A percentile compares a stretch with the other conserved stretches of the same genome.
phyloP scores from a whole-genome alignment of 176 grass and related monocot genomes.

The Urochloa ruziziensis region DNA sequence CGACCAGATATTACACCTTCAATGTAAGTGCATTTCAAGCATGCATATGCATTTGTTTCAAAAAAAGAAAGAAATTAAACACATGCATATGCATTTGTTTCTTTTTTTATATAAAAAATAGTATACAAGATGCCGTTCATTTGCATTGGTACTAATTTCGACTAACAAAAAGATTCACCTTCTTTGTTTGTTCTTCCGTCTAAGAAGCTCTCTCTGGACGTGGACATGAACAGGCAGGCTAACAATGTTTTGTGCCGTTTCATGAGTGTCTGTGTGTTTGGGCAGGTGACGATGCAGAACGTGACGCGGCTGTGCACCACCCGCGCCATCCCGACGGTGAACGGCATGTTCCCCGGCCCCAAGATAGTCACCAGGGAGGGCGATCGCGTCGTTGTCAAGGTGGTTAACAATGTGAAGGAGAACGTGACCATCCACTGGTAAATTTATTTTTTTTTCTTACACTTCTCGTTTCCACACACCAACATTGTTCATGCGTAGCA shows the following conservation, averaged over 20 bases:
- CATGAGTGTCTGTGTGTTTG: background rate
- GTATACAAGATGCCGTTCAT: no score
- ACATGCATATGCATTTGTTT: background rate
- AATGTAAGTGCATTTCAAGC: slow-evolving; percentile 23
- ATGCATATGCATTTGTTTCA: no score
- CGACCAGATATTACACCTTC: slow-evolving; percentile 65
- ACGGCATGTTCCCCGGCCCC: slow-evolving; percentile 67
- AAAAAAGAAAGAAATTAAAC: no score
- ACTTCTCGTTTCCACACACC: background rate
- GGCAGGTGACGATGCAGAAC: slow-evolving; percentile 39
- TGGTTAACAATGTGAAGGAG: slow-evolving; percentile 57
- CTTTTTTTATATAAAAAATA: no score
- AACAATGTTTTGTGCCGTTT: background rate
- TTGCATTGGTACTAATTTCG: no score
- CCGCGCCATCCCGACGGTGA: slow-evolving; percentile 59
- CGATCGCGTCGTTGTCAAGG: slow-evolving; percentile 60
- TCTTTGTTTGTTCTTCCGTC: background rate
- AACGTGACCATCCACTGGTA: slow-evolving; percentile 75
- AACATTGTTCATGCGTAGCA: background rate
- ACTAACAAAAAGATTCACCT: no score
- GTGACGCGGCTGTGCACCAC: slow-evolving; percentile 62
- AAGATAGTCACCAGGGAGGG: slow-evolving; percentile 55
- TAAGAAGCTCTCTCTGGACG: background rate
- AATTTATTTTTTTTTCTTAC: background rate
- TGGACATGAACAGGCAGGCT: background rate